Conservation (phyloP, 164 flowering plant genomes). For the Pachysandra terminalis region DNA sequence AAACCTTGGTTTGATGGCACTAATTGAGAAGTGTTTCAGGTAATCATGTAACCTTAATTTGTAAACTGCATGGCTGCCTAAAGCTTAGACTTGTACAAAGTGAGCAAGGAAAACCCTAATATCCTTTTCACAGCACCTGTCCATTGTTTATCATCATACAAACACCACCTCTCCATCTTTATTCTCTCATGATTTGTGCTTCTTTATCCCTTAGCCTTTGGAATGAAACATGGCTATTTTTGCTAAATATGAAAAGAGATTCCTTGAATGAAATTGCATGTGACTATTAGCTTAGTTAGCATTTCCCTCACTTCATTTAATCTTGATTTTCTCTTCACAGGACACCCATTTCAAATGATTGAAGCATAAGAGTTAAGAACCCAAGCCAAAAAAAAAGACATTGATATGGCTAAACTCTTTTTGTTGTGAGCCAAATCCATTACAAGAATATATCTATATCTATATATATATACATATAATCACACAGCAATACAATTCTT, state of each 20-base stretch:
- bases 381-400: slow-evolving; percentile 1
- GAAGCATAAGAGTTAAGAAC: slow-evolving; percentile 27
- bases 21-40: too few species aligned
- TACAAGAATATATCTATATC: slow-evolving; percentile 22
- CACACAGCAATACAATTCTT: too few species aligned
- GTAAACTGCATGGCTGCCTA: too few species aligned
- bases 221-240: slow-evolving; percentile 1
- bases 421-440: slow-evolving; percentile 21
- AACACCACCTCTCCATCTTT: too few species aligned
- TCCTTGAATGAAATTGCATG: not conserved
- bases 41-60: too few species aligned
- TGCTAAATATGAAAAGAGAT: slow-evolving; percentile 5
- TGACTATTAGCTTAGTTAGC: not conserved
- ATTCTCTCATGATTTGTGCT: slow-evolving; percentile 6
- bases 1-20: too few species aligned
- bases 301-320: not conserved
- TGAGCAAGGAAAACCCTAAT: too few species aligned
- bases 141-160: slow-evolving; percentile 3
- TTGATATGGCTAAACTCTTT: slow-evolving; percentile 12
- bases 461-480: too few species aligned
- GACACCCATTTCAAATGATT: slow-evolving; percentile 3
- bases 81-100: too few species aligned
- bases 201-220: slow-evolving; percentile 16
- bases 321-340: slow-evolving; percentile 2
- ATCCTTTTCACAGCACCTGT: not conserved